Percentiles rank a stretch among this genome's conserved stretches.
phyloP scores from a whole-genome alignment of 352 stramenopile species.

The Phytophthora cryptogea region DNA sequence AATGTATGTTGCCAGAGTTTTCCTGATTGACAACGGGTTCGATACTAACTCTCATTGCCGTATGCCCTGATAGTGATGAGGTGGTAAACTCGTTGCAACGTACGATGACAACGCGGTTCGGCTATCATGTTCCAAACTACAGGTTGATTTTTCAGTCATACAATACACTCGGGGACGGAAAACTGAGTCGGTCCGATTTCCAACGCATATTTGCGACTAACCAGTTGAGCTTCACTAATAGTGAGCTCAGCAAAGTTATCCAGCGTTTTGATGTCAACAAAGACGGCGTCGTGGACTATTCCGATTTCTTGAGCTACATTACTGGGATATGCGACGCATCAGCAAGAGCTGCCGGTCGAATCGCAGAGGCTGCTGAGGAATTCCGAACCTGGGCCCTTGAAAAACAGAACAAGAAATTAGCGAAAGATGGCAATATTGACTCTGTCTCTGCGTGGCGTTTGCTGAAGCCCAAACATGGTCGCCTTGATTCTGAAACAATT shows the following conservation, averaged over 20 bases:
- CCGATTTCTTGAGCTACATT: conserved; percentile 79
- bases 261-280: conserved; percentile 80
- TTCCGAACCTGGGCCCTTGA: conserved; percentile 74
- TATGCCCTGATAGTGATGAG: conserved; percentile 50
- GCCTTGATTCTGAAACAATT: conserved; percentile 55
- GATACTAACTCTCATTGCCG: not conserved
- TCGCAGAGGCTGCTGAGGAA: conserved; percentile 68
- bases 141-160: conserved; percentile 77
- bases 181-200: conserved; percentile 71
- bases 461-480: conserved; percentile 59
- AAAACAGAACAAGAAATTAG: conserved; percentile 76
- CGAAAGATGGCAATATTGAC: conserved; percentile 82
- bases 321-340: conserved; percentile 75
- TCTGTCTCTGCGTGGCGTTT: conserved; percentile 72
- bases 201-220: conserved; percentile 70
- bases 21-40: not conserved
- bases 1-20: conserved; percentile 46
- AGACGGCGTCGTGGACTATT: conserved; percentile 78
- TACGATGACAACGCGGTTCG: conserved; percentile 67
- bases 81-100: conserved; percentile 66
- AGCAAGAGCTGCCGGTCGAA: conserved; percentile 49
- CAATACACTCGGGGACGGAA: conserved; percentile 71
- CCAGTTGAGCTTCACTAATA: conserved; percentile 73
- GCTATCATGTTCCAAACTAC: conserved; percentile 72
- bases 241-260: conserved; percentile 79